These are phyloP conservation scores for Anastatica hierochuntica DNA, from an alignment of 345 rosid genomes.

Conservation along the genomic window DNA sequence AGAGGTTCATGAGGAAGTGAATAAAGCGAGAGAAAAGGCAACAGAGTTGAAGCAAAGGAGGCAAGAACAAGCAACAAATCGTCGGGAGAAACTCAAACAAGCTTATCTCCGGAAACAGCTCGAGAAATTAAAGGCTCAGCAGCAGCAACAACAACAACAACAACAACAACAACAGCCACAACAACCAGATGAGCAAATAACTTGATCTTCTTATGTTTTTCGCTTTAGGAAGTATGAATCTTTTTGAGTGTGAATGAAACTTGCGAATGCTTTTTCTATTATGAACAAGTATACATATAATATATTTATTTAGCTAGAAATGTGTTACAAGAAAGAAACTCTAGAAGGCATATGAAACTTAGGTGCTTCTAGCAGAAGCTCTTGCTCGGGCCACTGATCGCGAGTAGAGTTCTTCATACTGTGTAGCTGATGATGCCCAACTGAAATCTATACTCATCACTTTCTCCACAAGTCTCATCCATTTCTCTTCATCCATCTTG, in stretches of 20 bases:
- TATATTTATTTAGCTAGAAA: neutral
- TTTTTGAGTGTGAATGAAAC: neutral
- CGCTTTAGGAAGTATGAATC: neutral
- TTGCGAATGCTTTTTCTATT: conserved; percentile 1
- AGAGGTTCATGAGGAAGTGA: conserved; percentile 89
- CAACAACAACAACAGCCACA: too few relatives aligned
- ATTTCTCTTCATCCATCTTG: conserved; percentile 36
- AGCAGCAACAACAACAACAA: too few relatives aligned
- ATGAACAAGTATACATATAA: conserved; percentile 20
- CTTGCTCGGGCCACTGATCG: conserved; percentile 63
- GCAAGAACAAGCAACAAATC: conserved; percentile 64
- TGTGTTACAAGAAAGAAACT: conserved; percentile 9
- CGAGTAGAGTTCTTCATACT: conserved; percentile 74
- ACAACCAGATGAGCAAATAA: conserved; percentile 6
- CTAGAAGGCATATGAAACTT: conserved; percentile 4
- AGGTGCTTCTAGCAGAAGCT: conserved; percentile 32
- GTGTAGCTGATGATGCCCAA: conserved; percentile 74
- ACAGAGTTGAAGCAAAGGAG: conserved; percentile 59
- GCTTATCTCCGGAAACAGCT: conserved; percentile 78
- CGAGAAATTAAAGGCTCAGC: conserved; percentile 67
- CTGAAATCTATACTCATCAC: conserved; percentile 80
- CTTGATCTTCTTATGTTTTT: neutral
- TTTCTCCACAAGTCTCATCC: conserved; percentile 62
- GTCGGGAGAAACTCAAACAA: conserved; percentile 71
- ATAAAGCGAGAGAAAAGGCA: conserved; percentile 67